phyloP scores from a whole-genome alignment of 192 early-diverging fungal genomes.

The Coemansia guatemalensis region DNA sequence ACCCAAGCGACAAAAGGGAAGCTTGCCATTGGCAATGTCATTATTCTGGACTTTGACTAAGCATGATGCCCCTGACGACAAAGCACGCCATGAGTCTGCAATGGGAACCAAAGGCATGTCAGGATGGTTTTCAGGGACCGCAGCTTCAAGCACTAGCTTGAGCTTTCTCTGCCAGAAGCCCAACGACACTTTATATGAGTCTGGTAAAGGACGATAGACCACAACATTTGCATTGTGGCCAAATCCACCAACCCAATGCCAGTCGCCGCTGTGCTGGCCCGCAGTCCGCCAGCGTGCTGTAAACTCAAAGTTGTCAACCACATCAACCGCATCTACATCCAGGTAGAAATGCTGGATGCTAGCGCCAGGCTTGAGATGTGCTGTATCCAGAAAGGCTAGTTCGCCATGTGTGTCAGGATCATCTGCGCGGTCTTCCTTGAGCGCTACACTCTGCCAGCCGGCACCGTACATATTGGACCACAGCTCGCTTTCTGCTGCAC shows the following conservation, averaged over 20 bases:
- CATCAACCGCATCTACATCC: slow-evolving; percentile 4
- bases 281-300: slow-evolving; percentile 35
- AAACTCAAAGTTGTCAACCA: slow-evolving; percentile 31
- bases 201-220: slow-evolving; percentile 9
- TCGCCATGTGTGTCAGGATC: neutral
- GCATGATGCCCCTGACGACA: slow-evolving; percentile 27
- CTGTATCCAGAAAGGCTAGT: slow-evolving; percentile 19
- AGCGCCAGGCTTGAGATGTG: slow-evolving; percentile 7
- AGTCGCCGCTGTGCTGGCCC: neutral
- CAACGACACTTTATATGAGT: slow-evolving; percentile 1
- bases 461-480: slow-evolving; percentile 36
- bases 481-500: slow-evolving; percentile 18
- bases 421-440: slow-evolving; percentile 2
- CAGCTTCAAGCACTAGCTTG: slow-evolving; percentile 5
- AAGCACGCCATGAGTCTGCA: slow-evolving; percentile 35
- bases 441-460: slow-evolving; percentile 21
- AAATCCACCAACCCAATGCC: slow-evolving; percentile 31
- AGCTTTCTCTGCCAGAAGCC: slow-evolving; percentile 35
- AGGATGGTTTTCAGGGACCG: neutral
- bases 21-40: neutral
- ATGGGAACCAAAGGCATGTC: neutral
- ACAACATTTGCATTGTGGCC: slow-evolving; percentile 35
- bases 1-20: slow-evolving; percentile 19
- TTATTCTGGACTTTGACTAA: slow-evolving; percentile 9
- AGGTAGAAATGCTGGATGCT: slow-evolving; percentile 25